Base-by-base conservation (phyloP, 78 protist genomes). In the Emiliania huxleyi region DNA sequence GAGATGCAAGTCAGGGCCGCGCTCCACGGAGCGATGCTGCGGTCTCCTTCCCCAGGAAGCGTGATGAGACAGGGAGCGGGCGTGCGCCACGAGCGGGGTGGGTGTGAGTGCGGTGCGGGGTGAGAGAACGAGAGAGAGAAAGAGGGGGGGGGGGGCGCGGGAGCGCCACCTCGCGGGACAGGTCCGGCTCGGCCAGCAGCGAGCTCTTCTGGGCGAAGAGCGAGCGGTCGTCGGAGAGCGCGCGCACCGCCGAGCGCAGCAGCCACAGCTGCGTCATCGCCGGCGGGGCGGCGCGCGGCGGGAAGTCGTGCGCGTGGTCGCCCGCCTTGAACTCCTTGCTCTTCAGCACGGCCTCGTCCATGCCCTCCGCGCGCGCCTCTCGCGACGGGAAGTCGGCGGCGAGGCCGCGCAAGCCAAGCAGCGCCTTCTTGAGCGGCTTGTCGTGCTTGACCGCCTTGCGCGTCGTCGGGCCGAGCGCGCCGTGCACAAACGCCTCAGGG, bases 251-350 rank as follows among this genome's bases (percentile, higher is more conserved):
- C 29, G 71, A 12, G 71, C 71, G 71, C 35, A 56, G 6, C 35
- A 94, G 42, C 29, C 73, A 90, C 71, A 95, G 87, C 92, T 96
- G 97, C 21, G 96, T 94, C 56, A 91, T 45, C 29, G 94, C 75
- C 33, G 97, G 96, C 85, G 93, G 93, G 43, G 91, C 94, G 6
- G 85, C 88, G 75, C 96, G 93, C 37, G 46, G 29, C 26, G 96
- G 97, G 35, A 21, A 56, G 5, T 22, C 71, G 26, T 49, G 56
- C 56, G 26, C 11, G 71, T 56, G 12, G 33, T 56, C 71, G 33
- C 33, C 6, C 33, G 5, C 33, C 71, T 56, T 56, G 26, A 56
- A 56, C 71, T 22, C 5, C 71, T 56, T 56, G 33, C 33, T 21
- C 26, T 56, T 56, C 33, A 56, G 6, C 33, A 18, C 35, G 33